A percentile compares a stretch with the other conserved stretches of the same genome.
Evolutionary conservation across 2,329 filamentous ascomycete genomes (phyloP).

Genomic region (Pyrenochaeta sp.): DNA sequence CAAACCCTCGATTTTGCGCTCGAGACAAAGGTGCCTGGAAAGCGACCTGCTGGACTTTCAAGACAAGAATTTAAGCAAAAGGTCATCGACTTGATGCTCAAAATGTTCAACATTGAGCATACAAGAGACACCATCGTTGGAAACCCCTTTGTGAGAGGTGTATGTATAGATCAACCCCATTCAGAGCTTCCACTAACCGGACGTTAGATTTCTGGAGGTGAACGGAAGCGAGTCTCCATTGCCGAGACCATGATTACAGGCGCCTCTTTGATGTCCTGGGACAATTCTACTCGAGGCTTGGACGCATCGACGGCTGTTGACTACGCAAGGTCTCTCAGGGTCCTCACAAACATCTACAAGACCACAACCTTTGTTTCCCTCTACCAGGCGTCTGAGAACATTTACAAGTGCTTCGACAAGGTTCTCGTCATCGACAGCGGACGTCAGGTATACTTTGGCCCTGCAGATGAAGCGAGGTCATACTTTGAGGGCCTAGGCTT

Average conservation of each 20-base stretch:
- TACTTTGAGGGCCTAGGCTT: slow-evolving; percentile 85
- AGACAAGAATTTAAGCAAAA: slow-evolving; percentile 79
- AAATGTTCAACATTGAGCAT: slow-evolving; percentile 95
- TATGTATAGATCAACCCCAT: slow-evolving; percentile 47
- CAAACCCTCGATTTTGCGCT: slow-evolving; percentile 87
- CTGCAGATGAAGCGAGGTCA: slow-evolving; percentile 68
- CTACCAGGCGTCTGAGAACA: slow-evolving; percentile 86
- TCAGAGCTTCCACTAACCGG: no score
- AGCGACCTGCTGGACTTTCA: slow-evolving; percentile 76
- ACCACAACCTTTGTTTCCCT: slow-evolving; percentile 86
- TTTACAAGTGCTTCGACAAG: slow-evolving; percentile 83
- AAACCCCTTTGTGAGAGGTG: slow-evolving; percentile 77
- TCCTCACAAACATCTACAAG: slow-evolving; percentile 82
- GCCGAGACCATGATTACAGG: slow-evolving; percentile 82
- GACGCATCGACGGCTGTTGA: slow-evolving; percentile 60
- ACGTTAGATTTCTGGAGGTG: slow-evolving; percentile 64
- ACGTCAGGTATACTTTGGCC: slow-evolving; percentile 79
- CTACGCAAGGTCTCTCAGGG: slow-evolving; percentile 57
- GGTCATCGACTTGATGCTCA: slow-evolving; percentile 76
- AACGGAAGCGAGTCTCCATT: slow-evolving; percentile 82
- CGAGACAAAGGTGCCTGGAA: slow-evolving; percentile 84
- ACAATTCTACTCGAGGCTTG: slow-evolving; percentile 58
- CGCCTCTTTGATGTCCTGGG: slow-evolving; percentile 74
- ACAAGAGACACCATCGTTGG: slow-evolving; percentile 86
- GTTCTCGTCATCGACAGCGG: slow-evolving; percentile 82